phyloP scores from a whole-genome alignment of 768 basidiomycete genomes.

The Termitomyces sp. region DNA sequence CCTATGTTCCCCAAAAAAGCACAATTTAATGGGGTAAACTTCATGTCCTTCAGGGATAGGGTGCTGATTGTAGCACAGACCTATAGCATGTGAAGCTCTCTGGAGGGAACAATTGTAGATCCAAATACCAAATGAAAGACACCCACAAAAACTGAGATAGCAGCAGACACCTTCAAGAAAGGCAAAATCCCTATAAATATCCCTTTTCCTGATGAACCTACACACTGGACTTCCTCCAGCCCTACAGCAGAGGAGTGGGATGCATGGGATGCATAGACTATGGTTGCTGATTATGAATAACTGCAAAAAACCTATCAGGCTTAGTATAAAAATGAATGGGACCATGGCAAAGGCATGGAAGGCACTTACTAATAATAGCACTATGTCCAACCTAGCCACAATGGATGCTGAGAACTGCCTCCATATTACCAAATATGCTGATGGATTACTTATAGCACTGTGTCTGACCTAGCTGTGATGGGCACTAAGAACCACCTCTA shows the following conservation, averaged over 20 bases:
- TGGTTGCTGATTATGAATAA: background rate
- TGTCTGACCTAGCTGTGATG: too few species aligned
- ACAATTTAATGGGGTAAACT: too few species aligned
- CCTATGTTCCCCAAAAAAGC: background rate
- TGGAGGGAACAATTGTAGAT: background rate
- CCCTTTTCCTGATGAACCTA: background rate
- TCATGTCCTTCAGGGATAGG: background rate
- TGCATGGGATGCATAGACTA: background rate
- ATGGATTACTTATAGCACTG: background rate
- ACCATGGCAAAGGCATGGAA: too few species aligned
- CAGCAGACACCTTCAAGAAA: background rate
- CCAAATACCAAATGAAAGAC: background rate
- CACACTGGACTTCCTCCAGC: background rate
- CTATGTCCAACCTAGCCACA: too few species aligned
- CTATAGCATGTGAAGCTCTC: background rate
- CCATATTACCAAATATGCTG: too few species aligned
- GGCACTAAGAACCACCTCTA: background rate
- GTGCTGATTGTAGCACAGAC: background rate
- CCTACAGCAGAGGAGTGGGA: background rate
- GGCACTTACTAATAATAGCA: too few species aligned
- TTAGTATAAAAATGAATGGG: too few species aligned
- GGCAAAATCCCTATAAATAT: too few species aligned
- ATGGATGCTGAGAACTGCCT: too few species aligned
- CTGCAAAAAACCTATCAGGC: background rate
- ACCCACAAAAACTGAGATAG: too few species aligned